phyloP scores from a whole-genome alignment of 805 yeast genomes.

The Candida manassasensis region DNA sequence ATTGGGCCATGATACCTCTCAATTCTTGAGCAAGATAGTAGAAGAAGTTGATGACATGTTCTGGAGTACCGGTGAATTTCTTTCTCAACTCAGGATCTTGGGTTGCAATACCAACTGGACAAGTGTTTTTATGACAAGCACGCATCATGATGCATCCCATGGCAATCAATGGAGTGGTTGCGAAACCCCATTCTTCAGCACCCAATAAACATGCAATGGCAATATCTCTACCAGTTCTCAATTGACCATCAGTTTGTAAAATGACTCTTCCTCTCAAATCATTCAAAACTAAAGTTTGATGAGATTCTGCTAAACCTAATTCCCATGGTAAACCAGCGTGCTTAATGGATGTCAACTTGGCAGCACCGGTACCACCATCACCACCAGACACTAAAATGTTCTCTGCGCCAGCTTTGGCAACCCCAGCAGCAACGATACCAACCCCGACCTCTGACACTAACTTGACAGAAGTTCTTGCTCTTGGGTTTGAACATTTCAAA shows the following conservation, averaged over 20 bases:
- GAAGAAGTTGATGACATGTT: conserved; percentile 96
- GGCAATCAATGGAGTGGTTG: conserved; percentile 94
- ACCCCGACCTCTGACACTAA: conserved; percentile 98
- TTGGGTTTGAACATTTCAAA: conserved; percentile 93
- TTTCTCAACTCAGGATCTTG: conserved; percentile 92
- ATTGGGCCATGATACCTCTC: conserved; percentile 86
- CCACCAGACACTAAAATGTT: conserved; percentile 94
- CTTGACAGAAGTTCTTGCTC: conserved; percentile 95
- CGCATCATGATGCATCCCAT: conserved; percentile 98
- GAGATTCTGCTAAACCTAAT: conserved; percentile 95
- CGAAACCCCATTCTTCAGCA: conserved; percentile 98
- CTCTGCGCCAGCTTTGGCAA: conserved; percentile 97
- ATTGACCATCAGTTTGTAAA: conserved; percentile 97
- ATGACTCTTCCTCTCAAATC: conserved; percentile 94
- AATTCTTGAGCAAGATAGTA: conserved; percentile 91
- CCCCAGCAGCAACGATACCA: conserved; percentile 98
- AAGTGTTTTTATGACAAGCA: conserved; percentile 78
- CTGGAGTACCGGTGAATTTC: conserved; percentile 95
- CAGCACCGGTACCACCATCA: conserved; percentile 99
- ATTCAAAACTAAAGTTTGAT: conserved; percentile 92
- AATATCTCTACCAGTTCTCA: conserved; percentile 94
- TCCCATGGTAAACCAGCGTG: conserved; percentile 99
- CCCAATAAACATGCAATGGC: conserved; percentile 95
- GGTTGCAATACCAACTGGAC: conserved; percentile 98
- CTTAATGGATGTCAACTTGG: conserved; percentile 94